Percentiles rank a stretch among this genome's conserved stretches.
These are phyloP conservation scores for Lachancea waltii DNA, from an alignment of 805 yeast species.

Conservation along the genomic window DNA sequence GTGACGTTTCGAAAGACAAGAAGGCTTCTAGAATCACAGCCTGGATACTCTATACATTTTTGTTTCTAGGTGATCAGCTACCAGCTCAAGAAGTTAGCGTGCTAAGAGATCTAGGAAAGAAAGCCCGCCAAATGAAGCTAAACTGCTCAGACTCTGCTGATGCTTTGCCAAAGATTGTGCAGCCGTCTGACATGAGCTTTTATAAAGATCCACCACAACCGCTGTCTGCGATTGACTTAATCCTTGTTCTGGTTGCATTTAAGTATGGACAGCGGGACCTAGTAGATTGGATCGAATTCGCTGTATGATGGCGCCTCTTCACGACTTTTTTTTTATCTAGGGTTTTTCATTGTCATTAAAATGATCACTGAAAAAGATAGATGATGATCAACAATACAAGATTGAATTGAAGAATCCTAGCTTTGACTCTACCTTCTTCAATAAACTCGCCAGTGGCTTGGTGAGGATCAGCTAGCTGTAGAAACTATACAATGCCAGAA, in stretches of 20 bases:
- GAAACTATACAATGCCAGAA: conserved; percentile 26
- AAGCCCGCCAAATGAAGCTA: conserved; percentile 10
- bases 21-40: conserved; percentile 13
- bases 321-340: background rate
- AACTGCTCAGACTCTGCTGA: background rate
- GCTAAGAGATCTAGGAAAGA: conserved; percentile 27
- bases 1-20: conserved; percentile 17
- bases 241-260: conserved; percentile 17
- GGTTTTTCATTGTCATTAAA: background rate
- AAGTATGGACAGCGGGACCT: conserved; percentile 27
- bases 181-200: conserved; percentile 9
- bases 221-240: conserved; percentile 16
- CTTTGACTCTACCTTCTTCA: too few relatives aligned
- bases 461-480: too few relatives aligned
- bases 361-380: background rate
- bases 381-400: background rate
- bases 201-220: conserved; percentile 8
- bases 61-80: conserved; percentile 22
- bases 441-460: too few relatives aligned
- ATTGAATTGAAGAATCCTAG: background rate
- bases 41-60: conserved; percentile 26
- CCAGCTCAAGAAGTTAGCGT: conserved; percentile 25
- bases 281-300: conserved; percentile 10
- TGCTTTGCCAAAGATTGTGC: background rate
- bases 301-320: background rate